Evolutionary conservation across 352 stramenopile genomes (phyloP), one percentile per base, ranked within the genome.

Genomic region (Hyaloperonospora brassicae): DNA sequence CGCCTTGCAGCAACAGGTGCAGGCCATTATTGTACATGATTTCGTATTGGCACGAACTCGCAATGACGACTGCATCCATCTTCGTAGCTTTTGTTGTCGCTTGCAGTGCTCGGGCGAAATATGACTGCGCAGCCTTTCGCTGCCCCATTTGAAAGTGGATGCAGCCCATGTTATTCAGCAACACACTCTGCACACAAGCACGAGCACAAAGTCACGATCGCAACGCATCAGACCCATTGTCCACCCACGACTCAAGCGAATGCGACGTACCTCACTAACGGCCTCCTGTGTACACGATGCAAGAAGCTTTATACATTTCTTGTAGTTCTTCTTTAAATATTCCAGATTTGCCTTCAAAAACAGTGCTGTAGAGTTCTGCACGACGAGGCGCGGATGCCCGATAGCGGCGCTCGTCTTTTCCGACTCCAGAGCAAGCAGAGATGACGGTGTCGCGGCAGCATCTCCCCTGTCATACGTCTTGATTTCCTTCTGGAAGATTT

Each of bases 331-430:
- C 48, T 90, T 81, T 72, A 97, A 80, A 84, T 97, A 96, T 76
- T 96, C 89, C 53, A 96, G 71, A 54, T 97, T 96, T 12, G 89
- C 89, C 70, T 96, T 96, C 25, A 97, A 69, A 68, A 95, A 97
- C 52, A 96, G 65, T 42, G 75, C 87, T 21, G 84, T 90, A 22
- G 87, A 84, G 63, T 96, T 96, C 54, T 95, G 83, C 44, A 95
- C 73, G n/a, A 70, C 68, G 5, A 88, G 57, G 40, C 80, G 76
- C 38, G 86, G 87, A 34, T 95, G 78, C 40, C 79, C 76, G 57
- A 90, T 86, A 21, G 66, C 60, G 8, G 78, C 86, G 31, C 78
- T 85, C 11, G 81, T 89, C 52, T 89, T 89, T 43, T 88, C 84
- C 10, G 64, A 76, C 31, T 72, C 64, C 55, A 80, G 68, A 5